These are phyloP conservation scores for Pleurotus sapidus DNA, from an alignment of 768 basidiomycete genomes.

Conservation along the genomic window DNA sequence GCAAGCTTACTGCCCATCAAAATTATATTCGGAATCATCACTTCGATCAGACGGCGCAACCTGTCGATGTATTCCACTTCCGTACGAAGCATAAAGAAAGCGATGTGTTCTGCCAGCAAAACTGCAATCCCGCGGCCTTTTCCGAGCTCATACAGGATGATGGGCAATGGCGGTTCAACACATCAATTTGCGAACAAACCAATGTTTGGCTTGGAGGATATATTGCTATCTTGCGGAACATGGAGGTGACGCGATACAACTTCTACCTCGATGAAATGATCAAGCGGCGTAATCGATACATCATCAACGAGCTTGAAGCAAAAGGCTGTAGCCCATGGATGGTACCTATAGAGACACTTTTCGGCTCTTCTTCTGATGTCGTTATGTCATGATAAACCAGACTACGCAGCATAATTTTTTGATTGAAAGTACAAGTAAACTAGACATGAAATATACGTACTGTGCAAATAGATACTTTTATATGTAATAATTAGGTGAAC, in stretches of 20 bases:
- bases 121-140: constrained; percentile 13
- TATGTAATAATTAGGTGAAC: too few relatives aligned
- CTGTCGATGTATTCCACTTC: constrained; percentile 17
- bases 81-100: constrained; percentile 14
- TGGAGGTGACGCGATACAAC: constrained; percentile 25
- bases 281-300: constrained; percentile 18
- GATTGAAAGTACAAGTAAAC: too few relatives aligned
- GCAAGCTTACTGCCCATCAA: constrained; percentile 14
- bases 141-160: neutral
- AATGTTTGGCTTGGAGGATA: constrained; percentile 37
- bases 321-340: neutral
- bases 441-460: too few relatives aligned
- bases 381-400: neutral
- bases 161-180: neutral
- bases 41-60: constrained; percentile 9
- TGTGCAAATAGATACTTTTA: too few relatives aligned
- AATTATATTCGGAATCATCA: constrained; percentile 9
- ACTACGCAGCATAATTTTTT: too few relatives aligned
- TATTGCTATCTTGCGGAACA: constrained; percentile 29
- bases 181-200: constrained; percentile 5
- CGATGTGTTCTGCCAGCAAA: constrained; percentile 11
- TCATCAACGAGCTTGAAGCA: constrained; percentile 10
- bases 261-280: constrained; percentile 41
- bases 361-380: neutral
- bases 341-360: neutral